Conservation (phyloP, 1,139 yeast species). For the Taphrina confusa region DNA sequence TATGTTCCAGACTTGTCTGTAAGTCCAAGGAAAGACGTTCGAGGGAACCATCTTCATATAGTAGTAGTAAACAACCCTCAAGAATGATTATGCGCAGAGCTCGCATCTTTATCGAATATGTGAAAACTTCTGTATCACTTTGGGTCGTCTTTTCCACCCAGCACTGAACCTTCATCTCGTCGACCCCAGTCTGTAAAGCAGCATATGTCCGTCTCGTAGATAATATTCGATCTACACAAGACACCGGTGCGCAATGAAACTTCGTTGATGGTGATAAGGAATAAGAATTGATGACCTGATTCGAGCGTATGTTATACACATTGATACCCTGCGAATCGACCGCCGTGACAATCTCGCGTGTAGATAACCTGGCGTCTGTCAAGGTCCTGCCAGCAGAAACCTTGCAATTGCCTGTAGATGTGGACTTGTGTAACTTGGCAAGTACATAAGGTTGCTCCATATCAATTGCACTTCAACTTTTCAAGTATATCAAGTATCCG, state of each 20-base stretch:
- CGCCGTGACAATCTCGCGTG: slow-evolving; percentile 20
- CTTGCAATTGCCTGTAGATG: slow-evolving; percentile 4
- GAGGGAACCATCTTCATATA: not conserved
- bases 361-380: slow-evolving; percentile 1
- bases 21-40: slow-evolving; percentile 1
- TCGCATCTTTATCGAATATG: not conserved
- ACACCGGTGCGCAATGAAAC: slow-evolving; percentile 27
- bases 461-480: too few species aligned
- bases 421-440: slow-evolving; percentile 22
- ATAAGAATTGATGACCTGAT: slow-evolving; percentile 22
- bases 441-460: slow-evolving; percentile 24
- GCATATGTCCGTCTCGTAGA: slow-evolving; percentile 18
- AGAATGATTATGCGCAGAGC: slow-evolving; percentile 1
- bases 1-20: not conserved
- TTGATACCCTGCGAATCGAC: slow-evolving; percentile 28
- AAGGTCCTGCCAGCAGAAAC: slow-evolving; percentile 9
- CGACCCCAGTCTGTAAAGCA: slow-evolving; percentile 16
- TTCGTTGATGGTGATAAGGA: slow-evolving; percentile 27
- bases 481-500: too few species aligned
- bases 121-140: slow-evolving; percentile 10
- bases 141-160: slow-evolving; percentile 6
- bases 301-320: slow-evolving; percentile 15
- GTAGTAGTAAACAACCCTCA: not conserved
- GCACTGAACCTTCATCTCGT: slow-evolving; percentile 8
- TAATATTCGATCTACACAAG: slow-evolving; percentile 3